phyloP scores from a whole-genome alignment of 2,329 filamentous ascomycete species.

The Bipolaris gigantea region DNA sequence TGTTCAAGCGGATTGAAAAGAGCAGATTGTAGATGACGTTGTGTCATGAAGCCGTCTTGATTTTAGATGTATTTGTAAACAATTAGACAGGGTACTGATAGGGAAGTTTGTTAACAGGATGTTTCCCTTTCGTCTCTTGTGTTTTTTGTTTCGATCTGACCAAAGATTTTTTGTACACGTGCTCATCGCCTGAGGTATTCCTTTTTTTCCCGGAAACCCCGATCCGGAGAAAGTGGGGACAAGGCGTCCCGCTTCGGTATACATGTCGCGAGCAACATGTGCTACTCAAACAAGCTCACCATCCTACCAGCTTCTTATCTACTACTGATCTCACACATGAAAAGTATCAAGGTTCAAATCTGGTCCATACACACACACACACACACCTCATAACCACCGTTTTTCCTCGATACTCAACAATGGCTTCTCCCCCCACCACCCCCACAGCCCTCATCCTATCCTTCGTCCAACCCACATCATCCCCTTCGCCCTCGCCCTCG shows the following conservation, averaged over 20 bases:
- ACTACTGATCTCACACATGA: background rate
- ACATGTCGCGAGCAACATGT: background rate
- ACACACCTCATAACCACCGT: too few species aligned
- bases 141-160: background rate
- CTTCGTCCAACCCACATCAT: background rate
- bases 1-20: conserved; percentile 65
- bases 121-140: background rate
- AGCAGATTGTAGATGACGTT: conserved; percentile 51
- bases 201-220: background rate
- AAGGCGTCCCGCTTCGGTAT: background rate
- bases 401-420: background rate
- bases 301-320: background rate
- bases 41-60: background rate
- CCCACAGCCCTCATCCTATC: background rate
- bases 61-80: conserved; percentile 5
- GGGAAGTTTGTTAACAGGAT: background rate
- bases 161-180: background rate
- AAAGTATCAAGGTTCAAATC: background rate
- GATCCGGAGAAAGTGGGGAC: conserved; percentile 1
- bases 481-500: too few species aligned
- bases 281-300: background rate
- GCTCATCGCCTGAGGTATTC: background rate
- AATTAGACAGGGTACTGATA: background rate
- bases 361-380: too few species aligned
- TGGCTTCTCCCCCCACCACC: background rate